Evolutionary conservation across 164 flowering plant species (phyloP).

Genomic region (Vitis cinerea): DNA sequence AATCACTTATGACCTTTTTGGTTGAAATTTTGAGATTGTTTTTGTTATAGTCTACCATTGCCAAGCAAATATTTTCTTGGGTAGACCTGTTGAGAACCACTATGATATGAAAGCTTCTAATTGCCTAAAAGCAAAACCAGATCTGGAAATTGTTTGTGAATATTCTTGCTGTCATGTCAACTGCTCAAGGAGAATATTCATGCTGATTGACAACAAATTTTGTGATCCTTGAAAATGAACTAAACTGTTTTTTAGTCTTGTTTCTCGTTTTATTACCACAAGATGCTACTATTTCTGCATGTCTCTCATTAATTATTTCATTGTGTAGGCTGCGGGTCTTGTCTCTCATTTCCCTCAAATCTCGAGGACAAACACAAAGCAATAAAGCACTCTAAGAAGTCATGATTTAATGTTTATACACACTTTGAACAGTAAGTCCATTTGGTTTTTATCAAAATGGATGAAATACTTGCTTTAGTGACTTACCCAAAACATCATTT

Average conservation of each 20-base stretch:
- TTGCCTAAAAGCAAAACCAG: not conserved
- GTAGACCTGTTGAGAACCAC: not conserved
- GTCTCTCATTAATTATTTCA: not conserved
- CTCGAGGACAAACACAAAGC: conserved; percentile 19
- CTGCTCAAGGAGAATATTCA: too few species aligned
- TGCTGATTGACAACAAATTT: not conserved
- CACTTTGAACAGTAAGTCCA: conserved; percentile 2
- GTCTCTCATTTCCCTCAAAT: conserved; percentile 35
- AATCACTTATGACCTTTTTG: too few species aligned
- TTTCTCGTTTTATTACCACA: not conserved
- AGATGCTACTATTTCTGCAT: not conserved
- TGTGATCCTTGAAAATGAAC: not conserved
- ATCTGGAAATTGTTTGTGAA: too few species aligned
- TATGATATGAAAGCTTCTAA: not conserved
- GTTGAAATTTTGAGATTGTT: too few species aligned
- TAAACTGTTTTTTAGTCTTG: not conserved
- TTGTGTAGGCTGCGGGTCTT: conserved; percentile 39
- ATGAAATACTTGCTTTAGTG: not conserved
- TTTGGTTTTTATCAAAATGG: not conserved
- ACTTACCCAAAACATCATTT: not conserved
- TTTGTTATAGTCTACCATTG: not conserved
- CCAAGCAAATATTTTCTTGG: not conserved
- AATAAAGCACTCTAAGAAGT: conserved; percentile 25
- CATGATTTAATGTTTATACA: not conserved
- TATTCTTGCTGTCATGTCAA: too few species aligned